Percentiles rank a stretch among this genome's conserved stretches.
These are phyloP conservation scores for Plasmodium fragile DNA, from an alignment of 169 alveolate genomes.

Conservation along the genomic window DNA sequence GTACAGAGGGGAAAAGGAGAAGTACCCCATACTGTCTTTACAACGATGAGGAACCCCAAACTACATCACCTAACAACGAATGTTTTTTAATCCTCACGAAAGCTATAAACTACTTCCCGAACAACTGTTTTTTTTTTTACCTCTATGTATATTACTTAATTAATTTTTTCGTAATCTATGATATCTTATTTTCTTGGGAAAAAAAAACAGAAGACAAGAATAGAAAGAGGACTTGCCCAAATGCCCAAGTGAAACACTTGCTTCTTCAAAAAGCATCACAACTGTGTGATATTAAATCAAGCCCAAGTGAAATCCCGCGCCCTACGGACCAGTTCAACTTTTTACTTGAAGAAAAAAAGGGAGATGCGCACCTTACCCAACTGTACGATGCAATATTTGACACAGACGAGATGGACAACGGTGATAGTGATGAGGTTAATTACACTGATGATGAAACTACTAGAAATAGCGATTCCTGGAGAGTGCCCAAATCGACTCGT, in stretches of 20 bases:
- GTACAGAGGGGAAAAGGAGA: background rate
- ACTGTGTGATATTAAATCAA: background rate
- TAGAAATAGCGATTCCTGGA: background rate
- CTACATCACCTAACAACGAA: background rate
- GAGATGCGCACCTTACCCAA: background rate
- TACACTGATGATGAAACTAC: background rate
- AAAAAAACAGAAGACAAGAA: constrained; percentile 13
- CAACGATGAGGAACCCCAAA: background rate
- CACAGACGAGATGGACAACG: constrained; percentile 16
- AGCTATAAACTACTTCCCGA: constrained; percentile 44
- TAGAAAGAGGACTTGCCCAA: background rate
- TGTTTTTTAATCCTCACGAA: constrained; percentile 20
- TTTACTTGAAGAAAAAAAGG: background rate
- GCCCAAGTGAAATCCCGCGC: background rate
- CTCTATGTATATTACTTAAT: constrained; percentile 43
- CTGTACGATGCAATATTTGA: constrained; percentile 3
- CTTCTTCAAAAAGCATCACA: constrained; percentile 2
- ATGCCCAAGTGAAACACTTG: background rate
- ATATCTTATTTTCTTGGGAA: constrained; percentile 67
- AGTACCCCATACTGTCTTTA: background rate
- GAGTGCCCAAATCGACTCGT: background rate
- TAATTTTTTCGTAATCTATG: constrained; percentile 28
- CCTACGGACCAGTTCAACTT: background rate
- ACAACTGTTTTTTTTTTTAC: constrained; percentile 54
- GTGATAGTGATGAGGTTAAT: background rate